A percentile compares a stretch with the other conserved stretches of the same genome.
These are phyloP conservation scores for Apophysomyces variabilis DNA, from an alignment of 371 early-diverging fungal species.

Conservation along the genomic window DNA sequence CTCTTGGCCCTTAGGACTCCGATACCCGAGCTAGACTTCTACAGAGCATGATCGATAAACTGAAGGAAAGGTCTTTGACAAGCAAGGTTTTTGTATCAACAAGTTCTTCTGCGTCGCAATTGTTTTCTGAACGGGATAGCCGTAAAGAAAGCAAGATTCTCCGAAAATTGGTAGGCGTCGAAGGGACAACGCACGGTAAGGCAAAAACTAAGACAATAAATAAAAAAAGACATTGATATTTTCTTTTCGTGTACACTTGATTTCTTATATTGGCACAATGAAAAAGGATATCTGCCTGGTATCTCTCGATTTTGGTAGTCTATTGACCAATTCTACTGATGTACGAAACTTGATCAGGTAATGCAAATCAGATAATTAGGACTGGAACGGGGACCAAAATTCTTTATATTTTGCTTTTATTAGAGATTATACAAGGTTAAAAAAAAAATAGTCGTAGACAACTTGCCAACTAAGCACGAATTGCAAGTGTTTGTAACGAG, in stretches of 20 bases:
- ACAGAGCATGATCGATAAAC: conserved; percentile 15
- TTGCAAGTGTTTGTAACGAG: conserved; percentile 1
- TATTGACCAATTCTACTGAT: conserved; percentile 8
- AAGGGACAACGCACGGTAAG: conserved; percentile 14
- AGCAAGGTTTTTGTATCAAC: conserved; percentile 11
- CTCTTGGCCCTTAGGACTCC: conserved; percentile 4
- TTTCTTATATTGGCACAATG: conserved; percentile 3
- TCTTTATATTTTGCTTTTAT: neutral
- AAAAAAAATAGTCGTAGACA: conserved; percentile 5
- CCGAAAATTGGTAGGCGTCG: neutral
- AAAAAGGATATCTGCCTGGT: neutral
- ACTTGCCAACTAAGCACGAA: neutral
- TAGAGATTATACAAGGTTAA: neutral
- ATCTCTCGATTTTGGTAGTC: conserved; percentile 9
- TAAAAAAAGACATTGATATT: conserved; percentile 8
- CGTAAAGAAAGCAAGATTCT: conserved; percentile 9
- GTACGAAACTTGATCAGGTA: conserved; percentile 6
- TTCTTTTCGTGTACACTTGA: conserved; percentile 7
- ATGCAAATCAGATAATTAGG: neutral
- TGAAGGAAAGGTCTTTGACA: conserved; percentile 11
- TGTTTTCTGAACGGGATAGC: conserved; percentile 7
- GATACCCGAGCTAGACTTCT: conserved; percentile 13
- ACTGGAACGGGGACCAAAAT: too few relatives aligned
- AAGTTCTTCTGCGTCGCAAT: conserved; percentile 13
- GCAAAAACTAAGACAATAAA: conserved; percentile 5